A percentile compares a stretch with the other conserved stretches of the same genome.
Conservation (phyloP, 2,329 filamentous ascomycete species). For the Neonectria sp. region DNA sequence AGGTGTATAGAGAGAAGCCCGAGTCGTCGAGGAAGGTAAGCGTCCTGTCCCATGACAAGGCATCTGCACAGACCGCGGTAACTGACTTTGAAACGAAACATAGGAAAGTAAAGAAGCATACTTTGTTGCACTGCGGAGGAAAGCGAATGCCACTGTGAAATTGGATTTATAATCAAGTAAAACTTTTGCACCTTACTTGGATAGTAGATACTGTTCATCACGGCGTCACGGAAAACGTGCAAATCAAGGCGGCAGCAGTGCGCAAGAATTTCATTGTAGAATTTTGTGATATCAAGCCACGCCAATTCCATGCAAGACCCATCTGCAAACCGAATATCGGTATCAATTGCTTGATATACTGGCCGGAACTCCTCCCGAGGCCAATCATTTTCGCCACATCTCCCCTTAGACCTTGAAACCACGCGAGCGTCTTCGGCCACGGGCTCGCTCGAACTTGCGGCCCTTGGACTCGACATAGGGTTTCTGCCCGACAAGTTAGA, state of each 20-base stretch:
- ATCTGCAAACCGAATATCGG: slow-evolving; percentile 52
- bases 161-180: slow-evolving; percentile 1
- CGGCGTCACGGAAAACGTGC: slow-evolving; percentile 35
- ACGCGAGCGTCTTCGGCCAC: slow-evolving; percentile 97
- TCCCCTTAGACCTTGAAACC: slow-evolving; percentile 99
- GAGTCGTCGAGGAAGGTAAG: slow-evolving; percentile 89
- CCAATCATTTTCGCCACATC: slow-evolving; percentile 44
- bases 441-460: slow-evolving; percentile 98
- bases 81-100: slow-evolving; percentile 15
- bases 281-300: slow-evolving; percentile 64
- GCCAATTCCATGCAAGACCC: slow-evolving; percentile 61
- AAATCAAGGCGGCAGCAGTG: slow-evolving; percentile 43
- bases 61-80: neutral
- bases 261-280: slow-evolving; percentile 51
- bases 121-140: slow-evolving; percentile 85
- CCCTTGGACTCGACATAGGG: slow-evolving; percentile 98
- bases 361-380: slow-evolving; percentile 48
- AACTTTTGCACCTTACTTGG: neutral
- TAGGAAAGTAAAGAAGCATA: slow-evolving; percentile 79
- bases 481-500: slow-evolving; percentile 75
- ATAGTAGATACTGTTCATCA: neutral
- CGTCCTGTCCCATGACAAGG: neutral
- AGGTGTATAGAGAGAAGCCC: slow-evolving; percentile 90
- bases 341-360: slow-evolving; percentile 48
- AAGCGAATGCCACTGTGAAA: slow-evolving; percentile 56